Base-by-base conservation (phyloP, 805 yeast species). In the Metschnikowia henanensis region DNA sequence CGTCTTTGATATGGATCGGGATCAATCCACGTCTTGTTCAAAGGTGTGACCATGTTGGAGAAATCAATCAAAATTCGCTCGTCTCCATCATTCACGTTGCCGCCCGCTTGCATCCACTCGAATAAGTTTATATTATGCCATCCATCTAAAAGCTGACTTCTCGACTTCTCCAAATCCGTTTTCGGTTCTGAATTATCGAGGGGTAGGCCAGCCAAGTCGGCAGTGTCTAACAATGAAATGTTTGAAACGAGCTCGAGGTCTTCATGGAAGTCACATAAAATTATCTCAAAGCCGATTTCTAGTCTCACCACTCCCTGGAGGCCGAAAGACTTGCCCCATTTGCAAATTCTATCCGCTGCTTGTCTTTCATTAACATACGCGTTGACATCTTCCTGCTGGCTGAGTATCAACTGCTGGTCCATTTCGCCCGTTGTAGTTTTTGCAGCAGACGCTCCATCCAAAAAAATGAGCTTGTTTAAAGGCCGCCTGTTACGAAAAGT, bases 401-500 rank as follows among this genome's bases (percentile, higher is more conserved):
- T 50, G 35, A 59, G 52, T 10, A 61, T 58, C 56, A 32, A 49
- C 37, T 51, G 70, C 57, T 17, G 80, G 55, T 82, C 87, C 85
- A 80, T 80, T 53, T 77, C 81, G 4, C 86, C 86, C 1, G 79
- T 69, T 1, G 42, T 30, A 0, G 73, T 62, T 56, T 81, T 81
- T 0, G 85, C 79, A n/a, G 85, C 87, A 22, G 84, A 79, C 0
- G 86, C 84, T 5, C 87, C 87, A 48, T 81, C 86, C n/a, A 82
- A 56, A 39, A 73, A 70, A 5, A 82, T 64, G 23, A 81, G 55
- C 49, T 68, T 75, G 48, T 68, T 69, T 39, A 81, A 57, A 3
- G 84, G 81, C 46, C 63, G 66, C 3, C 60, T 62, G 8, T 73
- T 75, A 46, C 67, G 61, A 50, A 79, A 79, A 0, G 84, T 77